Evolutionary conservation across 495 filamentous ascomycete genomes (phyloP).

Genomic region (Physcia stellaris): DNA sequence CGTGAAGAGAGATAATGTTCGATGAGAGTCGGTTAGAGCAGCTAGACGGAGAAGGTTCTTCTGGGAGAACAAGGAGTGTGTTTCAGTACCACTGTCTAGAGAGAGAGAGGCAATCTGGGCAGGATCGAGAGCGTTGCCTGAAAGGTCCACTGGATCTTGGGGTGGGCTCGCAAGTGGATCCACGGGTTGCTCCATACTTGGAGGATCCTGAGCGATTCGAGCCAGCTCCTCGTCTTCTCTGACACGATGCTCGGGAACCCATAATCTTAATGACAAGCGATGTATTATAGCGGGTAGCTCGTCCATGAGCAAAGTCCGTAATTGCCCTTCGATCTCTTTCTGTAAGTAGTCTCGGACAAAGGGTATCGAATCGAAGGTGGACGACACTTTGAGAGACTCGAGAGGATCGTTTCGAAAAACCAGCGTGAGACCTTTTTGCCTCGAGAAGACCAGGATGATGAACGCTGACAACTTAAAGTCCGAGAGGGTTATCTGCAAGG

Average conservation of each 20-base stretch:
- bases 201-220: conserved; percentile 13
- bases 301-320: conserved; percentile 90
- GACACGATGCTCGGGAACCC: conserved; percentile 73
- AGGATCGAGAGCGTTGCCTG: conserved; percentile 61
- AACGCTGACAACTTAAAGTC: conserved; percentile 96
- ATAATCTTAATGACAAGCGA: conserved; percentile 74
- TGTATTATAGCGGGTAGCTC: conserved; percentile 94
- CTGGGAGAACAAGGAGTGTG: conserved; percentile 76
- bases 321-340: conserved; percentile 88
- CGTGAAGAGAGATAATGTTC: conserved; percentile 78
- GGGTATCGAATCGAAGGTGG: conserved; percentile 96
- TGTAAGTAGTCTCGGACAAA: conserved; percentile 96
- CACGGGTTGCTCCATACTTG: conserved; percentile 33
- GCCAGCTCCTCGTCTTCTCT: conserved; percentile 38
- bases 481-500: conserved; percentile 87
- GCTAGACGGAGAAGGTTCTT: conserved; percentile 72
- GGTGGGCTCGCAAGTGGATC: conserved; percentile 74
- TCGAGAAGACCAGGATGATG: conserved; percentile 93
- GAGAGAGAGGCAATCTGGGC: conserved; percentile 61
- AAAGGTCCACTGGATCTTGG: conserved; percentile 59
- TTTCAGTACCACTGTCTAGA: conserved; percentile 59
- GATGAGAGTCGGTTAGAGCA: conserved; percentile 65
- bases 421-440: conserved; percentile 88
- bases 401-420: conserved; percentile 97
- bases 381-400: conserved; percentile 94